Conservation (phyloP, 2,329 filamentous ascomycete species). For the Aspergillus persii region DNA sequence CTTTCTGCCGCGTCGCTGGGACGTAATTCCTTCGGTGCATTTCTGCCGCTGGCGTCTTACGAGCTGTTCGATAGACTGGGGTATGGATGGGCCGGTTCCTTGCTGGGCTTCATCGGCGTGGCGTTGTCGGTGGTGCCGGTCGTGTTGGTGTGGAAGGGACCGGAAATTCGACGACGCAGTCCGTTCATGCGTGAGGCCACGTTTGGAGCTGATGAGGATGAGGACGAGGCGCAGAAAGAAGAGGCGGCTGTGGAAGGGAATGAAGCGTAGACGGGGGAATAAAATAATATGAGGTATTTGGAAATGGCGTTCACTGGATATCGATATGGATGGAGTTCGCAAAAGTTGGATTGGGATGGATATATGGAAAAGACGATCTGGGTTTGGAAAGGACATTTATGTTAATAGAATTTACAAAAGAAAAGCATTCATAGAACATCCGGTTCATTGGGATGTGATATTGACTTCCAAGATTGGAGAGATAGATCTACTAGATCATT, state of each 20-base stretch:
- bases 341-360: background rate
- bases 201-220: constrained; percentile 13
- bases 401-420: background rate
- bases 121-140: constrained; percentile 41
- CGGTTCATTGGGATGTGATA: background rate
- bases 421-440: background rate
- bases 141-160: constrained; percentile 43
- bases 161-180: constrained; percentile 33
- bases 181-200: constrained; percentile 32
- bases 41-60: constrained; percentile 45
- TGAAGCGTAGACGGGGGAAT: background rate
- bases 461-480: too few relatives aligned
- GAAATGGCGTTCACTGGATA: background rate
- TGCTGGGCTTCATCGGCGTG: constrained; percentile 45
- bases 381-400: background rate
- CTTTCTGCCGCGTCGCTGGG: constrained; percentile 47
- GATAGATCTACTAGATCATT: too few relatives aligned
- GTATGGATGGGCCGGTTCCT: constrained; percentile 43
- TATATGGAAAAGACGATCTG: background rate
- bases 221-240: constrained; percentile 1
- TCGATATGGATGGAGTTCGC: background rate
- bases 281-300: background rate
- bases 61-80: constrained; percentile 41
- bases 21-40: constrained; percentile 47
- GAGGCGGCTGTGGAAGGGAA: background rate